Conservation (phyloP, 306 rosid genomes). For the Phaseolus lunatus region DNA sequence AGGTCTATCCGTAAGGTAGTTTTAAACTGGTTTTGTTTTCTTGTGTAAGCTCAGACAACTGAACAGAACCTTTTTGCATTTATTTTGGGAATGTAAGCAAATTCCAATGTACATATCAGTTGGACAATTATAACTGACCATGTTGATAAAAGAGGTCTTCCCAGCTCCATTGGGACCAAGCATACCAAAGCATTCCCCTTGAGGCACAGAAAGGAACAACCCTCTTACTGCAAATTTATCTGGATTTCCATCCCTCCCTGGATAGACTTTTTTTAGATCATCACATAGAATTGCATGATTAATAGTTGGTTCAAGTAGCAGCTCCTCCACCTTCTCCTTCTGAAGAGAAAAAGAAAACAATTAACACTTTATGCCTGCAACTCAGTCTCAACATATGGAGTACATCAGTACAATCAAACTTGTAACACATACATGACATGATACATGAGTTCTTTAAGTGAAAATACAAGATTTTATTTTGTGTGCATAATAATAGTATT, state of each 20-base stretch:
- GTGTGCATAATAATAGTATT: neutral
- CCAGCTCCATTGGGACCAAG: conserved; percentile 99
- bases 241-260: conserved; percentile 85
- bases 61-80: neutral
- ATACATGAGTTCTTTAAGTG: conserved; percentile 9
- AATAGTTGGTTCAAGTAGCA: conserved; percentile 58
- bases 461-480: neutral
- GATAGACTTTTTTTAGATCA: conserved; percentile 77
- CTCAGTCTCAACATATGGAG: conserved; percentile 4
- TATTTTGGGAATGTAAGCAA: neutral
- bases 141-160: conserved; percentile 90
- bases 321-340: conserved; percentile 82
- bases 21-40: conserved; percentile 1
- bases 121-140: conserved; percentile 66
- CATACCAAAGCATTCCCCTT: conserved; percentile 95
- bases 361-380: conserved; percentile 26
- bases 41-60: neutral
- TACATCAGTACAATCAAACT: conserved; percentile 9
- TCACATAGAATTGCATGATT: conserved; percentile 72
- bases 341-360: conserved; percentile 45
- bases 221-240: conserved; percentile 87
- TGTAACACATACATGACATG: conserved; percentile 5
- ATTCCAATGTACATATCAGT: neutral
- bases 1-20: neutral
- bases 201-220: conserved; percentile 84